A percentile compares a stretch with the other conserved stretches of the same genome.
Evolutionary conservation across 2,329 filamentous ascomycete genomes (phyloP).

Genomic region (Chrysosphaeria jannelii): DNA sequence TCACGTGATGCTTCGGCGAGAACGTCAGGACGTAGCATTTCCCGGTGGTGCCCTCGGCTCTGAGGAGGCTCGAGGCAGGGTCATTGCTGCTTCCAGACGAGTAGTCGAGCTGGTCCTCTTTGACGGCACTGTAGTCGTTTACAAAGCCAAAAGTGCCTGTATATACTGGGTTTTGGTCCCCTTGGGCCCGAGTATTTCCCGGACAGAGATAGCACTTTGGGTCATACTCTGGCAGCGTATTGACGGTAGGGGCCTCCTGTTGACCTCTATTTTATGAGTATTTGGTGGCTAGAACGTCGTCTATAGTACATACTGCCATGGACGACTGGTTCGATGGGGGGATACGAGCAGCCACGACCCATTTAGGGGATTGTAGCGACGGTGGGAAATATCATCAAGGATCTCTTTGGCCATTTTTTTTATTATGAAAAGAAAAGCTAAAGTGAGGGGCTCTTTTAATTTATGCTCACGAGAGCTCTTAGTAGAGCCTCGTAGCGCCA

Average conservation of each 20-base stretch:
- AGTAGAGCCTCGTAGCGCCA: no score
- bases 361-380: conserved; percentile 73
- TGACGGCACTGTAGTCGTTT: conserved; percentile 93
- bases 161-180: conserved; percentile 66
- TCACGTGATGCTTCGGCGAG: conserved; percentile 67
- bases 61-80: conserved; percentile 45
- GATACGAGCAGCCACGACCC: conserved; percentile 86
- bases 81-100: conserved; percentile 10
- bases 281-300: neutral
- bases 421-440: neutral
- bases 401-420: conserved; percentile 20
- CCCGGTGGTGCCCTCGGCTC: conserved; percentile 63
- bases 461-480: no score
- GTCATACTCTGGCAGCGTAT: conserved; percentile 51
- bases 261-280: conserved; percentile 38
- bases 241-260: conserved; percentile 40
- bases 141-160: conserved; percentile 75
- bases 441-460: no score
- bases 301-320: conserved; percentile 53
- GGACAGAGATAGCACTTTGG: conserved; percentile 82
- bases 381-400: conserved; percentile 86
- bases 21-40: conserved; percentile 96
- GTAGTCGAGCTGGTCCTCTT: conserved; percentile 73
- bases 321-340: conserved; percentile 82
- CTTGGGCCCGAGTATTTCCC: conserved; percentile 63